These are phyloP conservation scores for Hypsizygus marmoreus DNA, from an alignment of 768 basidiomycete genomes.

Conservation along the genomic window DNA sequence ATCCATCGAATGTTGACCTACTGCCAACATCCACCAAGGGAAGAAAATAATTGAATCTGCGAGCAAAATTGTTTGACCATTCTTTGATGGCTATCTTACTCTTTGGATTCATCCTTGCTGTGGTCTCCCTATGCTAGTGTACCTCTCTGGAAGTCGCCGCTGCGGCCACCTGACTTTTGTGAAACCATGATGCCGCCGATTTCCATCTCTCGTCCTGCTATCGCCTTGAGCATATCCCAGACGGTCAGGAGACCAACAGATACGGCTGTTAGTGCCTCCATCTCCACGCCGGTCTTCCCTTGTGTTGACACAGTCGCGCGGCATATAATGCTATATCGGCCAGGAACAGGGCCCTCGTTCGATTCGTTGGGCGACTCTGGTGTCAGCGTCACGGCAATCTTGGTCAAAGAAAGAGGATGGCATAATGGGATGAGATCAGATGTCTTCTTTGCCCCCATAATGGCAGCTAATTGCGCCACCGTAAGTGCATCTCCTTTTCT, in stretches of 20 bases:
- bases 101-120: too few species aligned
- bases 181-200: constrained; percentile 69
- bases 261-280: constrained; percentile 91
- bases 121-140: too few species aligned
- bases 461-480: constrained; percentile 81
- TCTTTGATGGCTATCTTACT: too few species aligned
- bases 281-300: constrained; percentile 87
- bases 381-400: constrained; percentile 63
- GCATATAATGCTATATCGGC: constrained; percentile 57
- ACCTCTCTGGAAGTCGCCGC: constrained; percentile 61
- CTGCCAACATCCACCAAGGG: too few species aligned
- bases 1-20: too few species aligned
- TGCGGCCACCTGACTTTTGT: constrained; percentile 72
- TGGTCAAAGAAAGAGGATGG: constrained; percentile 77
- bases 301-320: constrained; percentile 71
- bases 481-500: constrained; percentile 72
- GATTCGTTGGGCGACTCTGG: constrained; percentile 37
- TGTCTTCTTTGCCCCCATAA: constrained; percentile 87
- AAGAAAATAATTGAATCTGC: too few species aligned
- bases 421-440: constrained; percentile 85
- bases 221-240: constrained; percentile 94
- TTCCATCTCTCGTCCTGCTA: constrained; percentile 85
- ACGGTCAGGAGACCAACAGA: constrained; percentile 77
- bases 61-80: too few species aligned
- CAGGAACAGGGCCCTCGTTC: constrained; percentile 4